These are phyloP conservation scores for Aspergillus ostianus DNA, from an alignment of 495 filamentous ascomycete species.

Conservation along the genomic window DNA sequence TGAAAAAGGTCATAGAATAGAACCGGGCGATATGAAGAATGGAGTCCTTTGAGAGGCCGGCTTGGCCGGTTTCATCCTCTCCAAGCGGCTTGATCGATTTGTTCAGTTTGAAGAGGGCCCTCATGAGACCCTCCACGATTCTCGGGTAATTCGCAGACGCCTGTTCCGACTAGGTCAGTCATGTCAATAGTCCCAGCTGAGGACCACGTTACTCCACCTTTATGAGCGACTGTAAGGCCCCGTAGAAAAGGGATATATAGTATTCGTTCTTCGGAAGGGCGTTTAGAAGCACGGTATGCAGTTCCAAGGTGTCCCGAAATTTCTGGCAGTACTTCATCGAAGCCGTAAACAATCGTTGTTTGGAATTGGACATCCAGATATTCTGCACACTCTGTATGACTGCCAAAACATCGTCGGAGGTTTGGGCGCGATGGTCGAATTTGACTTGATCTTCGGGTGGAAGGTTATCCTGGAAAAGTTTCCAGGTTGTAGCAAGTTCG, in stretches of 20 bases:
- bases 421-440: slow-evolving; percentile 36
- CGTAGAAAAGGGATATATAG: slow-evolving; percentile 45
- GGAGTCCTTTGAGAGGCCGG: slow-evolving; percentile 22
- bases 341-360: slow-evolving; percentile 28
- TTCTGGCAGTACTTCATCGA: slow-evolving; percentile 34
- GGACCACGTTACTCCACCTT: slow-evolving; percentile 32
- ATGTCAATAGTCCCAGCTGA: not conserved
- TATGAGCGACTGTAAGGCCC: slow-evolving; percentile 44
- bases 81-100: slow-evolving; percentile 31
- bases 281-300: slow-evolving; percentile 35
- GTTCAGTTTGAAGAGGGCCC: slow-evolving; percentile 43
- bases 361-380: slow-evolving; percentile 31
- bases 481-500: slow-evolving; percentile 45
- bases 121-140: slow-evolving; percentile 44
- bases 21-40: slow-evolving; percentile 35
- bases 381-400: slow-evolving; percentile 33
- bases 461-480: slow-evolving; percentile 37
- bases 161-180: slow-evolving; percentile 21
- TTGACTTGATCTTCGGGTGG: slow-evolving; percentile 32
- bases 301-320: slow-evolving; percentile 37
- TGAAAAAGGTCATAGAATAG: slow-evolving; percentile 47
- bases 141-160: slow-evolving; percentile 45
- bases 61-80: slow-evolving; percentile 9
- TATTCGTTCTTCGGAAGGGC: slow-evolving; percentile 36
- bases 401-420: slow-evolving; percentile 30